These are phyloP conservation scores for Phyllosticta ampelicida DNA, from an alignment of 2,329 filamentous ascomycete species.

Conservation along the genomic window DNA sequence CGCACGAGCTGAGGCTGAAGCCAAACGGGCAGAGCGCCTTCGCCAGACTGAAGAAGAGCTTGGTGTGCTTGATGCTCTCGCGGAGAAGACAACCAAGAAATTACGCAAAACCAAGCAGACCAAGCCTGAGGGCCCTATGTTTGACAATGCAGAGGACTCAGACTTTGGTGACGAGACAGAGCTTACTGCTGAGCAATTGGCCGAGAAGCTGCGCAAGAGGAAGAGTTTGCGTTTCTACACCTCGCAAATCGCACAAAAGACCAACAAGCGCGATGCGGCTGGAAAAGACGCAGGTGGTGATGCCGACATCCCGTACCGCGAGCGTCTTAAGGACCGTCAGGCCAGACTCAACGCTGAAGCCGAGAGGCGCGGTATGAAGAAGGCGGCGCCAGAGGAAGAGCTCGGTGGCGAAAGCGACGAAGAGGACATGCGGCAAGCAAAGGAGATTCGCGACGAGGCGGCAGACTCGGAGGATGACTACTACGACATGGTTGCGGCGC, in stretches of 20 bases:
- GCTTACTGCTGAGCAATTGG: slow-evolving; percentile 66
- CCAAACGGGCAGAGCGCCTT: slow-evolving; percentile 43
- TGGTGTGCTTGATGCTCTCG: slow-evolving; percentile 57
- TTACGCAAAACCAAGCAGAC: slow-evolving; percentile 36
- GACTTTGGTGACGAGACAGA: slow-evolving; percentile 88
- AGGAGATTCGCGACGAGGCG: slow-evolving; percentile 33
- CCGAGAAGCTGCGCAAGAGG: slow-evolving; percentile 80
- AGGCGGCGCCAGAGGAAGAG: slow-evolving; percentile 47
- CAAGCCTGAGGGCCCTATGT: slow-evolving; percentile 11
- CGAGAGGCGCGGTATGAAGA: slow-evolving; percentile 64
- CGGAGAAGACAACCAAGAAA: slow-evolving; percentile 38
- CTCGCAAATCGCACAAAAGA: slow-evolving; percentile 90
- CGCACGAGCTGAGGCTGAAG: slow-evolving; percentile 44
- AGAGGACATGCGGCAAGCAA: slow-evolving; percentile 47
- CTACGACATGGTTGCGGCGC: slow-evolving; percentile 76
- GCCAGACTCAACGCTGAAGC: slow-evolving; percentile 81
- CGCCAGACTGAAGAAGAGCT: slow-evolving; percentile 57
- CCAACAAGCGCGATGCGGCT: slow-evolving; percentile 68
- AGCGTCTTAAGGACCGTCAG: slow-evolving; percentile 77
- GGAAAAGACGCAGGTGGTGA: slow-evolving; percentile 69
- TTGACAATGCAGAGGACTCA: slow-evolving; percentile 52
- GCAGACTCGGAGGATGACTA: slow-evolving; percentile 57
- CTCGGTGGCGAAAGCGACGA: slow-evolving; percentile 62
- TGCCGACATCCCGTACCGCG: slow-evolving; percentile 74
- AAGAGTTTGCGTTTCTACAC: slow-evolving; percentile 96